These are phyloP conservation scores for Termitomyces sp. DNA, from an alignment of 768 basidiomycete genomes.

Conservation along the genomic window DNA sequence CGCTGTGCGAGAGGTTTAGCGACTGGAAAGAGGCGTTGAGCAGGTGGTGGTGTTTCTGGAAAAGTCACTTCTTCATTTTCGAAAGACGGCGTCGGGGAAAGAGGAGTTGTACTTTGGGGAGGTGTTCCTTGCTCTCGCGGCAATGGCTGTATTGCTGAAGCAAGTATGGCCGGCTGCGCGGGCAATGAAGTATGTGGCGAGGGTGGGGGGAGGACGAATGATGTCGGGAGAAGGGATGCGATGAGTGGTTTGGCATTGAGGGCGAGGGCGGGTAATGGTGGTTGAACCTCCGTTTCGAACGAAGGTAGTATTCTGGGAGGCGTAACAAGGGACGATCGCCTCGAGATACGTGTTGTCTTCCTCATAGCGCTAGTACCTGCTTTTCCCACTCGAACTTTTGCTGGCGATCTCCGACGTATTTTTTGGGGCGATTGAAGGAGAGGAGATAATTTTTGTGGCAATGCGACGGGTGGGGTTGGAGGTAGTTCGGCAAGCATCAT, in stretches of 20 bases:
- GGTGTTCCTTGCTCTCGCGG: slow-evolving; percentile 11
- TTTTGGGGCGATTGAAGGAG: slow-evolving; percentile 15
- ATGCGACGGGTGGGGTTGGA: slow-evolving; percentile 29
- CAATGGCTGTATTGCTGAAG: slow-evolving; percentile 15
- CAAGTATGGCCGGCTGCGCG: slow-evolving; percentile 36
- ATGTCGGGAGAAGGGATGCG: slow-evolving; percentile 53
- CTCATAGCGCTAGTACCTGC: slow-evolving; percentile 29
- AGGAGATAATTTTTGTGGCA: not conserved
- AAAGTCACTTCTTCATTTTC: slow-evolving; percentile 13
- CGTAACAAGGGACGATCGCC: slow-evolving; percentile 39
- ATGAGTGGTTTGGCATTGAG: slow-evolving; percentile 34
- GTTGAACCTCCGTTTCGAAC: slow-evolving; percentile 37
- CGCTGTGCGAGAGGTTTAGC: slow-evolving; percentile 65
- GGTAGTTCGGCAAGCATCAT: slow-evolving; percentile 55
- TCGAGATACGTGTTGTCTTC: slow-evolving; percentile 40
- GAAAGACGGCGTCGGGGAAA: slow-evolving; percentile 11
- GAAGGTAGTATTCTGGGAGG: slow-evolving; percentile 29
- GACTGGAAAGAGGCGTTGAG: slow-evolving; percentile 54
- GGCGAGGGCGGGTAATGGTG: slow-evolving; percentile 24
- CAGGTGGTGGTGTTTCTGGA: slow-evolving; percentile 26
- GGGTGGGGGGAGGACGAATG: slow-evolving; percentile 75
- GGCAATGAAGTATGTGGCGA: slow-evolving; percentile 66
- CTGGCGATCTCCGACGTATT: slow-evolving; percentile 35
- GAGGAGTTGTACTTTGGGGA: slow-evolving; percentile 7
- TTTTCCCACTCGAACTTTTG: slow-evolving; percentile 43